Percentiles rank a stretch among this genome's conserved stretches.
These are phyloP conservation scores for Trametes elegans DNA, from an alignment of 768 basidiomycete species.

Conservation along the genomic window DNA sequence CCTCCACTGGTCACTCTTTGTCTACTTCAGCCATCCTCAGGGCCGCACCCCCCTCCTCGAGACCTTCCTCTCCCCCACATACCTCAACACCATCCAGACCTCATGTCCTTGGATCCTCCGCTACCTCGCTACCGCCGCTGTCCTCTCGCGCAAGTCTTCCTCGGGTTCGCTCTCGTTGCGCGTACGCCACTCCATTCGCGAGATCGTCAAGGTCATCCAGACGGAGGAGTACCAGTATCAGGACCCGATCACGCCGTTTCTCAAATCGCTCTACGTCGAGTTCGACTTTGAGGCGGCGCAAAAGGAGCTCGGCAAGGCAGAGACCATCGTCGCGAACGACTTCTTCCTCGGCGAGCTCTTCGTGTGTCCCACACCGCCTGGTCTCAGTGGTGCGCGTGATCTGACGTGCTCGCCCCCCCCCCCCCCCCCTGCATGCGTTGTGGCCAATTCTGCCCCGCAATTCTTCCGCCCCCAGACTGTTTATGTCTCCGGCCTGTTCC, in stretches of 20 bases:
- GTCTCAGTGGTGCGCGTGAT: background rate
- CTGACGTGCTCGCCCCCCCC: constrained; percentile 4
- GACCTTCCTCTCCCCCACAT: constrained; percentile 93
- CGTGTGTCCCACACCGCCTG: constrained; percentile 28
- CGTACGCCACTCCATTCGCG: constrained; percentile 84
- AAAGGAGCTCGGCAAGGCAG: constrained; percentile 71
- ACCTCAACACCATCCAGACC: constrained; percentile 98
- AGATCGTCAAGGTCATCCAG: constrained; percentile 91
- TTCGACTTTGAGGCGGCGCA: constrained; percentile 98
- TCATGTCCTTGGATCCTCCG: constrained; percentile 92
- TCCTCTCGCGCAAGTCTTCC: constrained; percentile 82
- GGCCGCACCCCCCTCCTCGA: constrained; percentile 92
- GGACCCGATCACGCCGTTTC: constrained; percentile 90
- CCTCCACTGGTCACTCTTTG: constrained; percentile 96
- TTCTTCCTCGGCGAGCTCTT: constrained; percentile 90
- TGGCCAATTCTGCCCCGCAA: too few relatives aligned
- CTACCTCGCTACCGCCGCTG: constrained; percentile 90
- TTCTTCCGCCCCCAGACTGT: constrained; percentile 27
- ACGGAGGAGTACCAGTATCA: constrained; percentile 95
- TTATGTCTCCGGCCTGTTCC: constrained; percentile 24
- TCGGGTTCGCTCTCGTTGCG: constrained; percentile 60
- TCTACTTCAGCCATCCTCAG: constrained; percentile 95
- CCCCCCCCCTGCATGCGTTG: background rate
- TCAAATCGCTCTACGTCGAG: constrained; percentile 91
- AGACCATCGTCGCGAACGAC: constrained; percentile 83